Percentiles rank a stretch among this genome's conserved stretches.
Conservation (phyloP, 106 monocot species). For the Alisma plantagoaquatica region DNA sequence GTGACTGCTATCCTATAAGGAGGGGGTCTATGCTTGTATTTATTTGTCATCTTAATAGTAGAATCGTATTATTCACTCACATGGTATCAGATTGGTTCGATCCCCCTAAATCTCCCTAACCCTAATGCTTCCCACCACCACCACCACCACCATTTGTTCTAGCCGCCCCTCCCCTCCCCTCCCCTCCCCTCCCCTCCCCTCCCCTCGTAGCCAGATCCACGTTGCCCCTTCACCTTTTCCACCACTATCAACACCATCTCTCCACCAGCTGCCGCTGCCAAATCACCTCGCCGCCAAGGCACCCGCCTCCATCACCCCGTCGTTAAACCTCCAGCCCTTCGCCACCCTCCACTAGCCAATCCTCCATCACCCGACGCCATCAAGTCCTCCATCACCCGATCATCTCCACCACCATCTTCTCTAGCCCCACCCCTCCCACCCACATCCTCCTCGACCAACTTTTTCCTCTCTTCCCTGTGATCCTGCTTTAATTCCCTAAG, state of each 20-base stretch:
- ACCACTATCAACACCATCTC: constrained; percentile 1
- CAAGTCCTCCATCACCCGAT: not conserved
- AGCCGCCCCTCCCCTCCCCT: not conserved
- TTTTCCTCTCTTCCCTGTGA: not conserved
- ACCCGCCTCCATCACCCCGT: not conserved
- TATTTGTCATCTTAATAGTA: too few relatives aligned
- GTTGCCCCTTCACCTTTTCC: not conserved
- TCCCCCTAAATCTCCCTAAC: too few relatives aligned
- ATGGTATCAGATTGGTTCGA: not conserved
- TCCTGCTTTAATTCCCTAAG: too few relatives aligned
- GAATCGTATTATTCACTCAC: too few relatives aligned
- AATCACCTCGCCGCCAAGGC: not conserved
- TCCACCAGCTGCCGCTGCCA: not conserved
- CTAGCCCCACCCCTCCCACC: not conserved
- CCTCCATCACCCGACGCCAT: too few relatives aligned
- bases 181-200: not conserved
- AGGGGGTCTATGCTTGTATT: too few relatives aligned
- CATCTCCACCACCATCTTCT: not conserved
- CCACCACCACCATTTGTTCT: constrained; percentile 2
- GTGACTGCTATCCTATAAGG: too few relatives aligned
- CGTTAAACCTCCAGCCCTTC: too few relatives aligned
- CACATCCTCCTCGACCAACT: not conserved
- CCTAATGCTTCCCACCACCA: too few relatives aligned
- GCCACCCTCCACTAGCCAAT: too few relatives aligned
- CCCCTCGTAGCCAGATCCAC: not conserved